Evolutionary conservation across 257 asterid genomes (phyloP), one percentile per base, ranked within the genome.

Genomic region (Vinca minor): DNA sequence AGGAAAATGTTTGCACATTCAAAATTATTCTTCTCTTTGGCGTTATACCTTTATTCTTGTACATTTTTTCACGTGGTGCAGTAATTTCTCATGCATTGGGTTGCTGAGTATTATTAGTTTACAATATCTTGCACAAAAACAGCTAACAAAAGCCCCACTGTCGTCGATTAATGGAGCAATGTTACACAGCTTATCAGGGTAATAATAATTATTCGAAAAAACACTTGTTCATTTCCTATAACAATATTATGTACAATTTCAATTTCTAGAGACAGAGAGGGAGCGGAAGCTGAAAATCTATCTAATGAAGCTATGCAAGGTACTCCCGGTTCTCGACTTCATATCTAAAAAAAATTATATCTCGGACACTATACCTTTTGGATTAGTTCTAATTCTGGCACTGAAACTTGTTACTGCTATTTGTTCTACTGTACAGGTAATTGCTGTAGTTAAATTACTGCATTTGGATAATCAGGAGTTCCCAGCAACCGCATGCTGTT

Each of bases 171-270:
- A n/a, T n/a, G n/a, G n/a, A n/a, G n/a, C n/a, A n/a, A n/a, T n/a
- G n/a, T n/a, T n/a, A 4, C 8, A 11, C 5, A 26, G 21, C n/a
- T 29, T 18, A 6, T 15, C 21, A 12, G 26, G 4, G 42, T 18
- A 44, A 45, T 5, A 9, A 44, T 44, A 62, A 44, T 3, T 28
- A 45, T 15, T 20, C 29, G n/a, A 18, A 39, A 25, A 36, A 62
- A 20, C 48, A 14, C 29, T 8, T 15, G 25, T 2, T 36, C 58
- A 47, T 59, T 26, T 6, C 62, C 54, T 48, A 35, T 32, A 59
- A 36, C 46, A 18, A 47, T 39, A 28, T 38, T 50, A 28, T 61
- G 35, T 32, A 61, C 64, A 66, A n/a, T 42, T 69, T 28, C 53
- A 36, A 25, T 48, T 23, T 23, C 52, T 47, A 26, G 10, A 13